A percentile compares a stretch with the other conserved stretches of the same genome.
Conservation (phyloP, 2,329 filamentous ascomycete genomes). For the Rhynchosporium secalis region DNA sequence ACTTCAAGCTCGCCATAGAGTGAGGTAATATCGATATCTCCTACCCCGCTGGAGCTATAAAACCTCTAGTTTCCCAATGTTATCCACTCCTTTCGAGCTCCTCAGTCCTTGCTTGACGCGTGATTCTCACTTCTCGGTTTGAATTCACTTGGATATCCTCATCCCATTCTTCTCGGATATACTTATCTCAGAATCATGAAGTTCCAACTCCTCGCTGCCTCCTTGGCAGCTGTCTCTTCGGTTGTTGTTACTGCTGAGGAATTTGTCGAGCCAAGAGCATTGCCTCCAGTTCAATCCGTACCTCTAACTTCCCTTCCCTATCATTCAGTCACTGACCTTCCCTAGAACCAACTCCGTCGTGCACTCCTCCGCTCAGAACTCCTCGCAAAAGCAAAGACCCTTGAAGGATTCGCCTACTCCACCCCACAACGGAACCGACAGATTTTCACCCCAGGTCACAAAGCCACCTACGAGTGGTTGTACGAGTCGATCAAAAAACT, state of each 20-base stretch:
- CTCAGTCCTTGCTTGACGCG: slow-evolving; percentile 7
- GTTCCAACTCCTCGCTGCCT: slow-evolving; percentile 10
- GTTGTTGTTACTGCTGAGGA: slow-evolving; percentile 5
- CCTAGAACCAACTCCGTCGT: slow-evolving; percentile 26
- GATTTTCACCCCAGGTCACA: slow-evolving; percentile 34
- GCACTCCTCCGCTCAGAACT: slow-evolving; percentile 22
- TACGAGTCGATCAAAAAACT: slow-evolving; percentile 31
- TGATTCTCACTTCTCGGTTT: slow-evolving; percentile 1
- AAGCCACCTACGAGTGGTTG: slow-evolving; percentile 49
- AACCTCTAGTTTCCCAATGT: neutral
- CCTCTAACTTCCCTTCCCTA: neutral
- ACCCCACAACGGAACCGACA: slow-evolving; percentile 24
- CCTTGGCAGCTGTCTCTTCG: slow-evolving; percentile 1
- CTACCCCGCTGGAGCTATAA: neutral
- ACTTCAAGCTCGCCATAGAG: neutral
- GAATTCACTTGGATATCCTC: neutral
- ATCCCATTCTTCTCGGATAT: neutral
- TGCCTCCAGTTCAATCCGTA: slow-evolving; percentile 29
- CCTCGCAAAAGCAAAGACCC: slow-evolving; percentile 22
- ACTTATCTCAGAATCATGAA: slow-evolving; percentile 1
- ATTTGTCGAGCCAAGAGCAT: slow-evolving; percentile 11
- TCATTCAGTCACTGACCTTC: neutral
- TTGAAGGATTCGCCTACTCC: slow-evolving; percentile 26
- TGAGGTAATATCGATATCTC: neutral
- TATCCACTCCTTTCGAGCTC: neutral